phyloP scores from a whole-genome alignment of 352 stramenopile genomes.

The Pythium aristosporum region DNA sequence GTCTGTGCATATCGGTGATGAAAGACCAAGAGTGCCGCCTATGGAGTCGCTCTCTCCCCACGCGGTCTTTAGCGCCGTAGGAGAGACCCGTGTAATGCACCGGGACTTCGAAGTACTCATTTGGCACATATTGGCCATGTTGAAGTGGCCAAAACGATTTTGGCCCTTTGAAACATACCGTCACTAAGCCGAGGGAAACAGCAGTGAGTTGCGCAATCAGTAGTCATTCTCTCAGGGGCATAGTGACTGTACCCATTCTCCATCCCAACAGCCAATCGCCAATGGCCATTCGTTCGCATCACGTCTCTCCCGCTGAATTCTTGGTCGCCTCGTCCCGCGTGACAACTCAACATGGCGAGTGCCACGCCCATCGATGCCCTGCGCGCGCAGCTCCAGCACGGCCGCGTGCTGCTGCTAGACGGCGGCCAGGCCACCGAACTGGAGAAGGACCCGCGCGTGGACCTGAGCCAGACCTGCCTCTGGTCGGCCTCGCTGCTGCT shows the following conservation, averaged over 20 bases:
- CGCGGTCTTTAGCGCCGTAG: too few relatives aligned
- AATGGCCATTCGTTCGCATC: conserved; percentile 1
- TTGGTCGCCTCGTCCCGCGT: not conserved
- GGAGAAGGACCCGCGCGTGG: conserved; percentile 66
- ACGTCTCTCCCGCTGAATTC: not conserved
- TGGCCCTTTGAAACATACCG: too few relatives aligned
- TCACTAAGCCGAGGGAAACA: not conserved
- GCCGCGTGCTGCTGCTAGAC: conserved; percentile 64
- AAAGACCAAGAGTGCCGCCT: too few relatives aligned
- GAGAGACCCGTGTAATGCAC: too few relatives aligned
- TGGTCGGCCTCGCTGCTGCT: conserved; percentile 76
- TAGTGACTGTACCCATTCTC: conserved; percentile 3
- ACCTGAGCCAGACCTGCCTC: conserved; percentile 50
- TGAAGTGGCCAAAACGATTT: too few relatives aligned
- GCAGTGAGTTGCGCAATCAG: not conserved
- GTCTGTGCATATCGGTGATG: too few relatives aligned
- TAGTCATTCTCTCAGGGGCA: not conserved
- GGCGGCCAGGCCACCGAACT: conserved; percentile 77
- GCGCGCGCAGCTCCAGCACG: conserved; percentile 13
- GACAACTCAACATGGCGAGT: not conserved
- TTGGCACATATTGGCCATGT: too few relatives aligned
- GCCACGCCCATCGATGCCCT: conserved; percentile 6
- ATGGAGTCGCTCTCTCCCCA: too few relatives aligned
- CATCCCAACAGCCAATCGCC: not conserved
- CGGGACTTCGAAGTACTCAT: too few relatives aligned